Evolutionary conservation across 2,329 filamentous ascomycete species (phyloP).

Genomic region (Fusarium sp.): DNA sequence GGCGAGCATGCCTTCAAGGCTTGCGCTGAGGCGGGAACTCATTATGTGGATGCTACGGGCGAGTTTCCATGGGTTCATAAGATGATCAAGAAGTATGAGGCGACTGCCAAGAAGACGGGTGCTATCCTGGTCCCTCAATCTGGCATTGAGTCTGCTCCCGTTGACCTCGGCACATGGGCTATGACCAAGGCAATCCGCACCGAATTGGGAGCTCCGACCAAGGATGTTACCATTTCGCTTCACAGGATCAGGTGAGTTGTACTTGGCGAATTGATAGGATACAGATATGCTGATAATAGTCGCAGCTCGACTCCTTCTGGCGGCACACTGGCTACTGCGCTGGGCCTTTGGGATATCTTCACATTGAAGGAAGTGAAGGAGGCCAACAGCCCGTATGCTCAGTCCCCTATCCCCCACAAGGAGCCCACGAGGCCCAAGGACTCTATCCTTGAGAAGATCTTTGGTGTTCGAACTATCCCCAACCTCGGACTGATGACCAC

Average conservation of each 20-base stretch:
- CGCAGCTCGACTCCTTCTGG: constrained; percentile 61
- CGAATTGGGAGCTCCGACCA: constrained; percentile 59
- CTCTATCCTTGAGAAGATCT: constrained; percentile 56
- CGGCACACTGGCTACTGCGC: constrained; percentile 74
- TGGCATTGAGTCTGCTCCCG: constrained; percentile 70
- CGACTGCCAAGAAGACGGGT: constrained; percentile 61
- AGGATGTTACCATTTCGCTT: constrained; percentile 65
- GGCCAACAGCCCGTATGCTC: constrained; percentile 61
- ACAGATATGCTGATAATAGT: constrained; percentile 8
- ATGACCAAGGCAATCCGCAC: constrained; percentile 63
- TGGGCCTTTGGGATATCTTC: constrained; percentile 68
- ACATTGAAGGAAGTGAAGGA: constrained; percentile 58
- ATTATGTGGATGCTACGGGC: constrained; percentile 73
- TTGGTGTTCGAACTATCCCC: constrained; percentile 61
- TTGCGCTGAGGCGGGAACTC: constrained; percentile 70
- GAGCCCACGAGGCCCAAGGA: constrained; percentile 41
- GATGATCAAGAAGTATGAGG: constrained; percentile 71
- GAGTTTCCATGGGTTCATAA: constrained; percentile 67
- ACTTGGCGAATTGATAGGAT: neutral
- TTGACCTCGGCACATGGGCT: constrained; percentile 68
- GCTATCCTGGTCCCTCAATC: constrained; percentile 70
- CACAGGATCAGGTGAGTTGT: constrained; percentile 52
- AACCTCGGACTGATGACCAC: constrained; percentile 67
- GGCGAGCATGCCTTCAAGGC: constrained; percentile 70
- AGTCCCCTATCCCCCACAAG: constrained; percentile 65